phyloP scores from a whole-genome alignment of 352 stramenopile species.

The Phytophthora litchii region DNA sequence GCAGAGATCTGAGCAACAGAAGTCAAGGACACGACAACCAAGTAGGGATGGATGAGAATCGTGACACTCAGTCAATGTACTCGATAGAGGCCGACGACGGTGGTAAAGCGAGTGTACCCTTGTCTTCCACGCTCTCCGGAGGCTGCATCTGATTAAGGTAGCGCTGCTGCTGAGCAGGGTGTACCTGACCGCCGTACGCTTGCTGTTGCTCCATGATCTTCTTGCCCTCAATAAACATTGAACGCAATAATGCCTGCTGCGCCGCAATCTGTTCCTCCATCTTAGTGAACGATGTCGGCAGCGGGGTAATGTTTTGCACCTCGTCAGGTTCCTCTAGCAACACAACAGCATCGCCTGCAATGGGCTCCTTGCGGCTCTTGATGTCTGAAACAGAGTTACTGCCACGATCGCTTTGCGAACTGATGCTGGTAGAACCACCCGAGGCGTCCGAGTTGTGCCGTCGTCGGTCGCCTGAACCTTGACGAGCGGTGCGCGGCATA shows the following conservation, averaged over 20 bases:
- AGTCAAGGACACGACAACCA: constrained; percentile 15
- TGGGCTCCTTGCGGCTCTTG: constrained; percentile 27
- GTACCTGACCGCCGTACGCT: constrained; percentile 33
- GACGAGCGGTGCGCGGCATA: constrained; percentile 13
- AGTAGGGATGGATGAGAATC: constrained; percentile 18
- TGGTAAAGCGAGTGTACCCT: constrained; percentile 27
- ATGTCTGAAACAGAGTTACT: constrained; percentile 33
- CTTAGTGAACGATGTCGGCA: constrained; percentile 69
- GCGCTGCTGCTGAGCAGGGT: constrained; percentile 41
- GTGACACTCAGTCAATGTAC: constrained; percentile 46
- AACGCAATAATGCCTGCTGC: constrained; percentile 72
- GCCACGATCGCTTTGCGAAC: constrained; percentile 42
- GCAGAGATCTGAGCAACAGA: constrained; percentile 21
- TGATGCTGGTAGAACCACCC: constrained; percentile 32
- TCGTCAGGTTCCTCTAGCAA: constrained; percentile 50
- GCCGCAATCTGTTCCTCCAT: constrained; percentile 84
- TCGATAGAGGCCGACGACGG: constrained; percentile 44
- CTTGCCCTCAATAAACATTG: constrained; percentile 76
- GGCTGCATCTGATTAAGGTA: constrained; percentile 43
- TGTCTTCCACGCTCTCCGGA: constrained; percentile 31
- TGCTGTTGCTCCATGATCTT: constrained; percentile 76
- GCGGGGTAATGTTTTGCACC: constrained; percentile 53
- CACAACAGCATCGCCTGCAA: constrained; percentile 27
- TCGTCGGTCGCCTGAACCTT: constrained; percentile 34
- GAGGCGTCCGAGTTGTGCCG: constrained; percentile 57